Percentiles rank a stretch among this genome's conserved stretches.
phyloP scores from a whole-genome alignment of 805 yeast genomes.

The Candida takata region DNA sequence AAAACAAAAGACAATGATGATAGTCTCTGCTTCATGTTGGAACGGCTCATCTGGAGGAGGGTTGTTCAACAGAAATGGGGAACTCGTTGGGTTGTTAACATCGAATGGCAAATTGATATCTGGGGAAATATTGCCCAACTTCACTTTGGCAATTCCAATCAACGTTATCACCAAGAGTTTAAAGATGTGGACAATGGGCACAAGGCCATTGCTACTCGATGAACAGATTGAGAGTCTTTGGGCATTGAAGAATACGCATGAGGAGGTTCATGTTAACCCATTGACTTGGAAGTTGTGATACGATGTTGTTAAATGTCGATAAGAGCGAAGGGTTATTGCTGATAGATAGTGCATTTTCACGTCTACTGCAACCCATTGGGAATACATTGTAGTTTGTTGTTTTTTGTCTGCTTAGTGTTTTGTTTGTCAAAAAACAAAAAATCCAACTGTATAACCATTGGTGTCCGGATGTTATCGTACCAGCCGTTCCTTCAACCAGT shows the following conservation, averaged over 20 bases:
- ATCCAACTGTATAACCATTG: too few relatives aligned
- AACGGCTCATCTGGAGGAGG: constrained; percentile 27
- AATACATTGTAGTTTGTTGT: too few relatives aligned
- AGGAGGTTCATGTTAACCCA: constrained; percentile 5
- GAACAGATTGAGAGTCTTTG: constrained; percentile 16
- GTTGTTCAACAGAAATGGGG: constrained; percentile 17
- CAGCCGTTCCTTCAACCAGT: too few relatives aligned
- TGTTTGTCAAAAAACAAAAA: too few relatives aligned
- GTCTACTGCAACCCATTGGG: too few relatives aligned
- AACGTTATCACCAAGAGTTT: constrained; percentile 19
- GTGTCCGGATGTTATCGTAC: too few relatives aligned
- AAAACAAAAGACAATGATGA: constrained; percentile 13
- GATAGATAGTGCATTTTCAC: too few relatives aligned
- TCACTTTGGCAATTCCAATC: constrained; percentile 23
- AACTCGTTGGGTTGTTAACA: constrained; percentile 24
- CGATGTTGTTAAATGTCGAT: too few relatives aligned
- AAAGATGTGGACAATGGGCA: constrained; percentile 11
- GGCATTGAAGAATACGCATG: constrained; percentile 19
- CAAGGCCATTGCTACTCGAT: constrained; percentile 9
- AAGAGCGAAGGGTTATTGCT: too few relatives aligned
- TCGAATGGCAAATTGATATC: constrained; percentile 23
- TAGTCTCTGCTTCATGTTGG: constrained; percentile 25
- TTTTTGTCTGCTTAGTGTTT: too few relatives aligned
- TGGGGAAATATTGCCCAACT: constrained; percentile 24
- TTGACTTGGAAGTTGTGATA: constrained; percentile 1